Evolutionary conservation across 805 yeast species (phyloP), one percentile per base, ranked within the genome.

Genomic region (Starmera pachycereana): DNA sequence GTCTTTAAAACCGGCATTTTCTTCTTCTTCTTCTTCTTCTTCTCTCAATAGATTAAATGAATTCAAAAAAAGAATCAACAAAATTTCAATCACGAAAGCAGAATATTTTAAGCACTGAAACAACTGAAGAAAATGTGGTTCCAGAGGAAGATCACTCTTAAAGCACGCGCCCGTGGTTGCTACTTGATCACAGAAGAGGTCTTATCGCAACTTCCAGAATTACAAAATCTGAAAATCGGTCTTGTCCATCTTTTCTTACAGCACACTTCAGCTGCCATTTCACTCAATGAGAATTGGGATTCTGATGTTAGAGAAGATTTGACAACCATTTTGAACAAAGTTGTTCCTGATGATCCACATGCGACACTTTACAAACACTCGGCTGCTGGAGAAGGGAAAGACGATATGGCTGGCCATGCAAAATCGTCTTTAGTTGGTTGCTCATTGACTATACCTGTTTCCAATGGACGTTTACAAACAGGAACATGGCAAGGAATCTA

Each of bases 401-500:
- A 85, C 54, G 94, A 84, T 55, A 80, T 83, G 88, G 85, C 90
- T 2, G 83, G 89, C 1, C 94, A 84, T 57, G 77, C 78, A 38
- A 78, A 82, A 53, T 68, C 82, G 14, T 60, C 74, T 2, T 44
- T 74, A 37, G 69, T 80, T 9, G 92, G 94, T 14, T 80, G 76
- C 8, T 67, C 76, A 4, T 61, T 84, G 25, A 65, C 74, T 4
- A 74, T 84, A 34, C 94, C 94, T 2, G 82, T 84, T 37, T 55
- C 68, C 18, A 72, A 82, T 50, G 94, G 94, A 1, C 56, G 65
- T 29, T 61, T 84, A 40, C 80, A 78, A 1, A 68, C 79, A 0
- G 94, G 94, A 2, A 84, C 92, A 0, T 85, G 94, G 94, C 94
- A 84, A 55, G 94, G 92, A 0, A 71, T 85, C 33, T 84, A 82